Evolutionary conservation across 2,329 filamentous ascomycete species (phyloP).

Genomic region (Alternaria solani): DNA sequence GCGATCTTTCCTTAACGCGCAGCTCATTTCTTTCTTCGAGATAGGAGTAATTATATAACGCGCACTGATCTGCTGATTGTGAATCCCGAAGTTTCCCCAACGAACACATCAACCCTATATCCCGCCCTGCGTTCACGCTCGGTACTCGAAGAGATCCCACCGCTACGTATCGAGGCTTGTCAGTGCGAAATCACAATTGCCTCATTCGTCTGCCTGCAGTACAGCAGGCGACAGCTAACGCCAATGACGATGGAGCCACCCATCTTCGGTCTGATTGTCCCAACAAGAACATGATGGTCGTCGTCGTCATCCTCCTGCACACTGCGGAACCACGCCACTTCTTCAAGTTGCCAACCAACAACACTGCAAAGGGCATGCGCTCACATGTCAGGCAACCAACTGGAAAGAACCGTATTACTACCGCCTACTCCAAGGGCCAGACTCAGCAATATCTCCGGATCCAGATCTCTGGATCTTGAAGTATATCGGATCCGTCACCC

Average conservation of each 20-base stretch:
- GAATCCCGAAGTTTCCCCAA: slow-evolving; percentile 5
- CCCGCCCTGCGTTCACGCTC: background rate
- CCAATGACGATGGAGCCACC: background rate
- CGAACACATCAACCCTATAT: background rate
- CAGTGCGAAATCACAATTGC: slow-evolving; percentile 1
- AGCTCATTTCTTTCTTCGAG: background rate
- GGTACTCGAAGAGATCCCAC: background rate
- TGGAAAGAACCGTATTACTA: background rate
- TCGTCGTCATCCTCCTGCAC: background rate
- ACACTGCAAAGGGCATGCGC: background rate
- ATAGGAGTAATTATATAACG: background rate
- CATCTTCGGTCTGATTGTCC: background rate
- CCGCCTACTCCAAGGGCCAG: background rate
- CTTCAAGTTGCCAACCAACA: background rate
- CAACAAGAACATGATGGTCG: background rate
- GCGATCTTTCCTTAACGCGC: background rate
- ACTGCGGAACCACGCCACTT: background rate
- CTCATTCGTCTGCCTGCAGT: background rate
- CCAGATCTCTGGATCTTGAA: background rate
- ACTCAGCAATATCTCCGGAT: background rate
- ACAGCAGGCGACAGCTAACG: background rate
- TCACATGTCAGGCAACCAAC: background rate
- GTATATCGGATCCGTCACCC: background rate
- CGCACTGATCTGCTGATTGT: background rate
- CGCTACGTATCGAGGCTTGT: background rate